Percentiles rank a stretch among this genome's conserved stretches.
These are phyloP conservation scores for Musa acuminata DNA, from an alignment of 176 grass and related monocot genomes.

Conservation along the genomic window DNA sequence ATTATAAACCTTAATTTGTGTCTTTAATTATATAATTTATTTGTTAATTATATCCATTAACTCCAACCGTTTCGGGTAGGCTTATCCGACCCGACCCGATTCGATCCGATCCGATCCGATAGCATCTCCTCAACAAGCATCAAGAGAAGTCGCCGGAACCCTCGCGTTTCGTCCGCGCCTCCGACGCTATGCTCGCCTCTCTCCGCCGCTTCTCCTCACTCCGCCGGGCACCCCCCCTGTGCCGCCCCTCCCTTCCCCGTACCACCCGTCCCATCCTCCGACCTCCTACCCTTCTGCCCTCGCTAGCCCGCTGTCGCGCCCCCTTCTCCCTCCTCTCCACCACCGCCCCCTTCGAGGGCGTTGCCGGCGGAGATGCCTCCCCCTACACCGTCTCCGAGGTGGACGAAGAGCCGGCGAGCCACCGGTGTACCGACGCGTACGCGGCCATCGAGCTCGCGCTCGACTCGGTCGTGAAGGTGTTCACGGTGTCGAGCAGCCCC, in stretches of 20 bases:
- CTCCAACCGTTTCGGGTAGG: too few relatives aligned
- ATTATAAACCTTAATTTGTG: too few relatives aligned
- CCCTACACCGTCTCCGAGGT: constrained; percentile 9
- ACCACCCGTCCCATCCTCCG: not conserved
- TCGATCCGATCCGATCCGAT: not conserved
- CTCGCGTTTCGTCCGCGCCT: not conserved
- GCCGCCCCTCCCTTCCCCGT: constrained; percentile 10
- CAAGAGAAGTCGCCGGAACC: not conserved
- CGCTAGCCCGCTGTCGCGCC: constrained; percentile 7
- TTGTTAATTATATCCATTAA: too few relatives aligned
- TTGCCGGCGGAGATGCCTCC: constrained; percentile 8
- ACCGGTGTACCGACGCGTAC: constrained; percentile 60
- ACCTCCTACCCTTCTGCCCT: not conserved
- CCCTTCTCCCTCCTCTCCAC: constrained; percentile 18
- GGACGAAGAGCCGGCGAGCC: constrained; percentile 15
- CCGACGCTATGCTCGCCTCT: constrained; percentile 47
- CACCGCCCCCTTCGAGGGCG: constrained; percentile 19
- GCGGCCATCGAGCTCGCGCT: constrained; percentile 79
- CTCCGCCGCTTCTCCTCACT: constrained; percentile 34
- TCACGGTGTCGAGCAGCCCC: constrained; percentile 90
- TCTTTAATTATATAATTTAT: too few relatives aligned
- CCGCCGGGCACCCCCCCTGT: constrained; percentile 14
- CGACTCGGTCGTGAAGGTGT: constrained; percentile 96
- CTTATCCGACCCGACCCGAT: not conserved
- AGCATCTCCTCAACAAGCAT: not conserved